Base-by-base conservation (phyloP, 1,139 yeast species). In the Torulaspora globosa region DNA sequence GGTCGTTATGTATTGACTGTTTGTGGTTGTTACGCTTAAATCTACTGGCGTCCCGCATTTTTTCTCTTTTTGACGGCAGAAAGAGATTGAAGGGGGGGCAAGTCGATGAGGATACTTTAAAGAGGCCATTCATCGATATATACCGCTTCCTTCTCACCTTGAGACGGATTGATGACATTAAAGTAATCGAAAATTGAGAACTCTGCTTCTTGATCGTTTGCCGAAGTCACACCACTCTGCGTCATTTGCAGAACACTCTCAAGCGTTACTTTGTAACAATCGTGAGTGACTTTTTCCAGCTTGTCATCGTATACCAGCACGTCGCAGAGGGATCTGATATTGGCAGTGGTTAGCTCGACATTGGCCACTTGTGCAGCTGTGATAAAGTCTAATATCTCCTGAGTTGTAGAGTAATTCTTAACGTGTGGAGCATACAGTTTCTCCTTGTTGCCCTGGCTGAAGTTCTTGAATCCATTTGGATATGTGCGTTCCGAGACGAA, bases 291-390 rank as follows among this genome's bases (percentile, higher is more conserved):
- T 47, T 76, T 70, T 61, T 89, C 97, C 46, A 92, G 66, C 64
- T 84, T 85, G 60, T 88, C 96, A 58, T 92, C 98, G 65, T 75
- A 88, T 1, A 85, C 81, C 39, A 92, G 71, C 14, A 92, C 97
- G 54, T 89, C 95, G 66, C 97, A 89, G 21, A 92, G 71, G 0
- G 94, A 74, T 47, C 90, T 74, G 46, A 94, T 81, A 62, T 92
- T 96, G 36, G 78, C 74, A 27, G 78, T 71, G 2, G 80, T 81
- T 55, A 92, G 74, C 46, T 89, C 96, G 21, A 89, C 90, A 40
- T 84, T 80, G 26, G 96, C 84, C 49, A 92, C 83, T 44, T 86
- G 84, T 41, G 86, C 78, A 23, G 75, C 70, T n/a, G 75, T 71
- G 32, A 94, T 87, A 65, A 88, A 92, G 28, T 79, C 81, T 67